Evolutionary conservation across 305 asterid species (phyloP), one percentile per base, ranked within the genome.

Genomic region (Rubia occidens): DNA sequence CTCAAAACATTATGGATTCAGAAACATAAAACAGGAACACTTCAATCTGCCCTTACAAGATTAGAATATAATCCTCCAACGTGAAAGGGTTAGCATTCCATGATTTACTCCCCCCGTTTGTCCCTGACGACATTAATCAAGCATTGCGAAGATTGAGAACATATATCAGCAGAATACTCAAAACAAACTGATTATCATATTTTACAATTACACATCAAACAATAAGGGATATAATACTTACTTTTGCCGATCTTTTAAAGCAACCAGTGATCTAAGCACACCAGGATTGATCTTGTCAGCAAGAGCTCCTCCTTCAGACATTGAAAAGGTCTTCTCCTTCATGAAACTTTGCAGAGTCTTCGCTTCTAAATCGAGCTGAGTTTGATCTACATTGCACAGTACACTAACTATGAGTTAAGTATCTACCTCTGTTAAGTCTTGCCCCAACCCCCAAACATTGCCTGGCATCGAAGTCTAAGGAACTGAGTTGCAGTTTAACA

Each of bases 321-420:
- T 81, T 69, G 60, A 74, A 43, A 90, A 81, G 61, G 97, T 79
- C 80, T 85, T 84, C 78, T 93, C 98, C 83, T 93, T 93, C 75
- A 90, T 89, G 71, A 47, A 71, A 84, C 97, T 93, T 77, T 88
- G 98, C 44, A 93, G 90, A 80, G 86, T 90, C 81, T 87, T 88
- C 26, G 95, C 82, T 80, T 90, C 91, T 75, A 81, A 86, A 80
- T 93, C 92, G 1, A 87, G 86, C 59, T 69, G 82, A 20, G 76
- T 76, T 85, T 93, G 97, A 81, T 90, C 98, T 90, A 69, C 84
- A 84, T 21, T 67, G 45, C 20, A 75, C 64, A 67, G 61, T 54
- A 58, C 9, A 67, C 68, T 43, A 70, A 72, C 61, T 56, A 59
- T 74, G 69, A 75, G 79, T n/a, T 20, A 15, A 17, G 21, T n/a